Evolutionary conservation across 371 early-diverging fungal species (phyloP), one percentile per base, ranked within the genome.

Genomic region (Thermomucor indicae-seudaticae): DNA sequence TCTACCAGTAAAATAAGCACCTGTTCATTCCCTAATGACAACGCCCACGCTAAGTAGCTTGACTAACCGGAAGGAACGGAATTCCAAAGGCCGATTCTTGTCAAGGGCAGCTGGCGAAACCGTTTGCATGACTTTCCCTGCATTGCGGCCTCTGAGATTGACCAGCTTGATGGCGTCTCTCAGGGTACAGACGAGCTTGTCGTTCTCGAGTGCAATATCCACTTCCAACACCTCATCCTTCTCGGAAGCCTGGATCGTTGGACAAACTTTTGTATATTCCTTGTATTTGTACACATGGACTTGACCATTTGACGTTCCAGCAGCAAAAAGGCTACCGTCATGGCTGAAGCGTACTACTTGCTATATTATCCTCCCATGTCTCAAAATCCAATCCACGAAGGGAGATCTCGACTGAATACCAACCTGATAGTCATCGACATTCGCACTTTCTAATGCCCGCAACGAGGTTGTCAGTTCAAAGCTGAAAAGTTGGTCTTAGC

Each of bases 111-210:
- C 58, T 16, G 78, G 69, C 22, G 79, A 67, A 16, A 86, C 72
- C 1, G 75, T 72, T 46, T 84, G 83, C 23, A 84, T 58, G 5
- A 78, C 64, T 14, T 68, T 60, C 10, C 86, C 87, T 22, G 70
- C 52, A 22, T 75, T 75, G 20, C 65, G 65, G 28, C 72, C 72
- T 11, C 75, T 64, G 27, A 80, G 44, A 57, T 96, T 92, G 42
- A 95, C 87, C 49, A 90, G 67, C 72, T 93, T 88, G 55, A 97
- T 91, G 22, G 96, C 98, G 60, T 96, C 97, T 64, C 89, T 86
- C 39, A 96, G 76, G 7, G 88, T 81, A 64, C 94, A 93, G 77
- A 92, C 92, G 95, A 96, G 95, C 72, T 93, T 93, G 79, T 94
- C 96, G 72, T 95, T 96, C 23, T 79, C 72, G 0, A 61, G 43